Conservation (phyloP, 1,284 basidiomycete genomes). For the Cutaneotrichosporon dermatis region DNA sequence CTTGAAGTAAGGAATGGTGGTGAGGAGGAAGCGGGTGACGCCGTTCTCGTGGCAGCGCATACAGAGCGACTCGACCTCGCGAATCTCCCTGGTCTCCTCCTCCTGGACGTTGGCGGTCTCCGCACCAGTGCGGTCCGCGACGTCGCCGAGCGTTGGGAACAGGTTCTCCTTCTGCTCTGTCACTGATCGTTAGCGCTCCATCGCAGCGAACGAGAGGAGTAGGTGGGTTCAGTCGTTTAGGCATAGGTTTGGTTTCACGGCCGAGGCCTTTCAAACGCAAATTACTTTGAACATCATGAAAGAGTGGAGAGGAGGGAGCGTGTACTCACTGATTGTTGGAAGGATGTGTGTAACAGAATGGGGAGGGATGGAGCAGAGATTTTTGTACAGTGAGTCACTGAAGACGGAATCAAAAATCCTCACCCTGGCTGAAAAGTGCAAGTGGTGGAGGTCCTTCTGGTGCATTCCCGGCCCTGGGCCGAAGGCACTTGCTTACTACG, state of each 20-base stretch:
- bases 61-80: constrained; percentile 87
- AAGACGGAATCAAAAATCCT: too few relatives aligned
- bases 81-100: constrained; percentile 49
- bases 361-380: neutral
- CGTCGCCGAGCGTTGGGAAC: constrained; percentile 45
- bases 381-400: neutral
- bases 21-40: constrained; percentile 83
- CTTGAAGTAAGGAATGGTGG: constrained; percentile 94
- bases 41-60: constrained; percentile 94
- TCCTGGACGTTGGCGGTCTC: constrained; percentile 56
- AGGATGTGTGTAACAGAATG: too few relatives aligned
- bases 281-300: constrained; percentile 47
- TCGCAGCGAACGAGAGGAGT: too few relatives aligned
- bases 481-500: too few relatives aligned
- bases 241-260: constrained; percentile 45
- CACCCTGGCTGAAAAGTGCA: neutral
- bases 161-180: constrained; percentile 32
- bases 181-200: constrained; percentile 4
- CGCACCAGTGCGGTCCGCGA: constrained; percentile 41
- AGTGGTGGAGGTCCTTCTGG: neutral
- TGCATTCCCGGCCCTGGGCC: neutral
- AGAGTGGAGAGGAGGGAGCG: neutral
- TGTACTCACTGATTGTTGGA: constrained; percentile 9
- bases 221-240: constrained; percentile 38
- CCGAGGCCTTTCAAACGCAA: constrained; percentile 44